phyloP scores from a whole-genome alignment of 225 moss, liverwort and hornwort genomes.

The Climacium dendroides region DNA sequence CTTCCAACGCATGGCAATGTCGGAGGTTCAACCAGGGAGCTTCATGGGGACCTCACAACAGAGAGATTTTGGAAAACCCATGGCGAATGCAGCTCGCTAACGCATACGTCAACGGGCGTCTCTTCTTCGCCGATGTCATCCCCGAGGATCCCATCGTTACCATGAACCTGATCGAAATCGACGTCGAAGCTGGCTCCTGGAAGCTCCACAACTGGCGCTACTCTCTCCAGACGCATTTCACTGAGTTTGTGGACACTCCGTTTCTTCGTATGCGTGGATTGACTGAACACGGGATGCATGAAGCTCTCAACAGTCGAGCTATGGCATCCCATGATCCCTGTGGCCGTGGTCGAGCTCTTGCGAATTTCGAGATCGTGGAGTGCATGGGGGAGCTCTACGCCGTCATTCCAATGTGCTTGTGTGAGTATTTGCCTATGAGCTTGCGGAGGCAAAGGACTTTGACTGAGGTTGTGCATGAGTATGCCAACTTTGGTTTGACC shows the following conservation, averaged over 20 bases:
- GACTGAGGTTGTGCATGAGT: not conserved
- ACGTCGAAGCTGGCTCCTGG: not conserved
- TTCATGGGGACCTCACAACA: not conserved
- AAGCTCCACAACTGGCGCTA: not conserved
- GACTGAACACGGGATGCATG: not conserved
- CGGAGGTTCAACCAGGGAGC: not conserved
- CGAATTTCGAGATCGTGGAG: not conserved
- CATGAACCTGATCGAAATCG: not conserved
- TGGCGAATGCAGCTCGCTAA: not conserved
- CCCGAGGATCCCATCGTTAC: not conserved
- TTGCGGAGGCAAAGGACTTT: not conserved
- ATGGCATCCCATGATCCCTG: too few species aligned
- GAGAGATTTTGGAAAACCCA: not conserved
- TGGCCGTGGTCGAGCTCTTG: rapidly evolving
- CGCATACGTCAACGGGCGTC: not conserved
- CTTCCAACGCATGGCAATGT: not conserved
- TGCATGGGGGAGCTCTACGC: not conserved
- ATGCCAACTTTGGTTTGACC: not conserved
- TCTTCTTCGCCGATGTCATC: not conserved
- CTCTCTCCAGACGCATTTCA: not conserved
- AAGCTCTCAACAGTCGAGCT: too few species aligned
- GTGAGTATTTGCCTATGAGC: not conserved
- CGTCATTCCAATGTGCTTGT: not conserved
- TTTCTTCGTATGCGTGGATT: not conserved
- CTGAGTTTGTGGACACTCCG: not conserved